phyloP scores from a whole-genome alignment of 2,329 filamentous ascomycete genomes.

The Apiospora saccharicola region DNA sequence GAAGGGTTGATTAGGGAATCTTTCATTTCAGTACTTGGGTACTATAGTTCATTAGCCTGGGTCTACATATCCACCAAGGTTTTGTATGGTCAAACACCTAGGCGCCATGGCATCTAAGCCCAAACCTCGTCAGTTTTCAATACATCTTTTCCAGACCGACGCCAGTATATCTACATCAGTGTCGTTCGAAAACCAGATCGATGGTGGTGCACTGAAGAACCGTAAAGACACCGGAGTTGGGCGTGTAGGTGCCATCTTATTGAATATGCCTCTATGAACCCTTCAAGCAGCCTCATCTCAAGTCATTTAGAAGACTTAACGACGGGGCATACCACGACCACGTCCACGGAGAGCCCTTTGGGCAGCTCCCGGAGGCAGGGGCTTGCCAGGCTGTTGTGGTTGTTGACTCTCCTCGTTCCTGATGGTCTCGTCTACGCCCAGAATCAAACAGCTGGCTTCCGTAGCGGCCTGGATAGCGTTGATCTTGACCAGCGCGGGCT shows the following conservation, averaged over 20 bases:
- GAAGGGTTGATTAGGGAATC: background rate
- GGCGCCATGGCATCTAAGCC: background rate
- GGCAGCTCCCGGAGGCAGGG: constrained; percentile 80
- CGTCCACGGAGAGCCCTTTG: constrained; percentile 86
- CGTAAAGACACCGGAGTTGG: background rate
- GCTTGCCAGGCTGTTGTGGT: constrained; percentile 80
- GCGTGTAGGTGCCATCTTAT: background rate
- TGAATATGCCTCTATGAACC: background rate
- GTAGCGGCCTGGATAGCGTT: constrained; percentile 97
- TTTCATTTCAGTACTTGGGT: background rate
- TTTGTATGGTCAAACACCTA: background rate
- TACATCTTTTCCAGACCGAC: constrained; percentile 11
- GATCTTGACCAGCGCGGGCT: constrained; percentile 93
- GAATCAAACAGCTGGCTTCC: constrained; percentile 92
- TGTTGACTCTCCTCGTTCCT: constrained; percentile 92
- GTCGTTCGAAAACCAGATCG: background rate
- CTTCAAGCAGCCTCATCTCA: background rate
- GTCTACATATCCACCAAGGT: background rate
- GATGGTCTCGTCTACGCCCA: constrained; percentile 98
- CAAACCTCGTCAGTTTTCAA: constrained; percentile 4
- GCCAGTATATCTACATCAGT: background rate
- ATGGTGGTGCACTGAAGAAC: background rate
- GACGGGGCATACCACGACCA: constrained; percentile 88
- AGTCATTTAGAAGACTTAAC: constrained; percentile 55
- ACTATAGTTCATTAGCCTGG: background rate